phyloP scores from a whole-genome alignment of 2,329 filamentous ascomycete genomes.

The Exophiala viscosa region DNA sequence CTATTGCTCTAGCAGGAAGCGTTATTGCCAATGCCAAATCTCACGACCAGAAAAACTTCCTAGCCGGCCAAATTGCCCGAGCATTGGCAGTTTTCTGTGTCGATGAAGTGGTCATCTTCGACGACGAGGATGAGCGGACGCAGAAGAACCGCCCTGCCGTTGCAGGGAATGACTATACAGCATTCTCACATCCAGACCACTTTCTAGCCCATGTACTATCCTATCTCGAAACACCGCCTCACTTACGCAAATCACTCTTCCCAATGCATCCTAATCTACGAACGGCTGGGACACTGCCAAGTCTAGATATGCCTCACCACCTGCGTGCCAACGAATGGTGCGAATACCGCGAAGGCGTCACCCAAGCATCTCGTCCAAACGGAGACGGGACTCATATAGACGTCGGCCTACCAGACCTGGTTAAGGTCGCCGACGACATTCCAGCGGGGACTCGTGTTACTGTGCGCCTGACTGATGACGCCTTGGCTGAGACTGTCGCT shows the following conservation, averaged over 20 bases:
- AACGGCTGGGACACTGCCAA: conserved; percentile 68
- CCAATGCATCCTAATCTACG: conserved; percentile 74
- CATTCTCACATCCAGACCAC: conserved; percentile 70
- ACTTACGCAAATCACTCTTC: conserved; percentile 72
- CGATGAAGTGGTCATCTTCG: conserved; percentile 78
- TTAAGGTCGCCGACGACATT: conserved; percentile 56
- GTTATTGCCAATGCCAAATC: conserved; percentile 66
- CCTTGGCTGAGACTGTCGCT: conserved; percentile 59
- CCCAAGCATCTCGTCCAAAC: conserved; percentile 50
- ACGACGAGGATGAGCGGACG: conserved; percentile 55
- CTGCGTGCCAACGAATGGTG: conserved; percentile 72
- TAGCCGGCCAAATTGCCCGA: conserved; percentile 73
- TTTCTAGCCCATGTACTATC: conserved; percentile 75
- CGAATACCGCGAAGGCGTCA: conserved; percentile 73
- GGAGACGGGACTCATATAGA: conserved; percentile 52
- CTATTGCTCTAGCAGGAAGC: conserved; percentile 73
- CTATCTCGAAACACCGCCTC: conserved; percentile 80
- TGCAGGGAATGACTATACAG: conserved; percentile 55
- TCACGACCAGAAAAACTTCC: conserved; percentile 69
- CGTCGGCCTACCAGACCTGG: conserved; percentile 47
- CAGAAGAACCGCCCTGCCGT: conserved; percentile 20
- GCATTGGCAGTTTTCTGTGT: conserved; percentile 78
- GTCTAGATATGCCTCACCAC: conserved; percentile 82
- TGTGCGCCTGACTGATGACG: conserved; percentile 48
- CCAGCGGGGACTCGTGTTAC: conserved; percentile 71